Conservation (phyloP, 2,329 filamentous ascomycete species). For the Fusarium oligoseptatum region DNA sequence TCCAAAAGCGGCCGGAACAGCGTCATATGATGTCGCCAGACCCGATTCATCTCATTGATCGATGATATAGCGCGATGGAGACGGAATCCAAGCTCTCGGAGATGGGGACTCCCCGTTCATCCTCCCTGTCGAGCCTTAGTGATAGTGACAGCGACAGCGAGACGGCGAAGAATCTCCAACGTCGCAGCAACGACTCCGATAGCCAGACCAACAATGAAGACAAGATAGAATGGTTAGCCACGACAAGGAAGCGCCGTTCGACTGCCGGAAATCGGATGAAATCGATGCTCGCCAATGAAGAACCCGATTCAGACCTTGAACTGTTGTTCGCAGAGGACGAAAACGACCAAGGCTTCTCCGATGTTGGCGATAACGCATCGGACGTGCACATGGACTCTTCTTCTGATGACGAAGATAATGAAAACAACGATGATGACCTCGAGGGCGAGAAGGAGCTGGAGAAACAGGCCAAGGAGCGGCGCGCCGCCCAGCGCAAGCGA, state of each 20-base stretch:
- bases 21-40: conserved; percentile 39
- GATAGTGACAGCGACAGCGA: conserved; percentile 51
- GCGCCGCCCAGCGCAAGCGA: conserved; percentile 78
- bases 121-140: conserved; percentile 46
- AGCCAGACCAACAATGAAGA: conserved; percentile 53
- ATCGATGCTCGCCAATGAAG: conserved; percentile 80
- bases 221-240: conserved; percentile 77
- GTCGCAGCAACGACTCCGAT: conserved; percentile 48
- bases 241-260: conserved; percentile 79
- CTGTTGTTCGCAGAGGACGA: conserved; percentile 82
- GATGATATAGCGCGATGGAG: conserved; percentile 45
- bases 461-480: conserved; percentile 78
- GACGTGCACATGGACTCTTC: conserved; percentile 91
- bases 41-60: conserved; percentile 6
- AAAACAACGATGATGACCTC: conserved; percentile 73
- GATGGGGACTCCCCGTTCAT: conserved; percentile 51
- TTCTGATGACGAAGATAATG: conserved; percentile 83
- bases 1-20: conserved; percentile 10
- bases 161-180: conserved; percentile 45
- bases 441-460: conserved; percentile 91
- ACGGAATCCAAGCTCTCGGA: conserved; percentile 48
- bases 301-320: conserved; percentile 77
- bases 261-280: conserved; percentile 90
- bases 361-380: conserved; percentile 74
- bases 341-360: conserved; percentile 77